Evolutionary conservation across 345 rosid genomes (phyloP), one percentile per base, ranked within the genome.

Genomic region (Sisymbrium irio): DNA sequence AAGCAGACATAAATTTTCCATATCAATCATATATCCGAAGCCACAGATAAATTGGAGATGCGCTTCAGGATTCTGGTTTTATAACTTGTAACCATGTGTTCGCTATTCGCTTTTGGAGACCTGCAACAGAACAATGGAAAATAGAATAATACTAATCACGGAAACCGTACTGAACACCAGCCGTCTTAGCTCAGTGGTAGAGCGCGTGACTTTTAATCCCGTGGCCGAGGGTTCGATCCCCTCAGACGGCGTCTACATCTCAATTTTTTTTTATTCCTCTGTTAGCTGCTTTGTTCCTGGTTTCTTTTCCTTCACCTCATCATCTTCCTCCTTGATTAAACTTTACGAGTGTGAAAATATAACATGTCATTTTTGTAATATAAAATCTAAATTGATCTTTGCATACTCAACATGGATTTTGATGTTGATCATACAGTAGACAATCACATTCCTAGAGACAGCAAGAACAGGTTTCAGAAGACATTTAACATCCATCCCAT

Each of bases 121-220:
- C 6, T 1, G 2, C n/a, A 4, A 40, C 4, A 17, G 6, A 47
- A 25, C 54, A 9, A 19, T 4, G 3, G 1, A 6, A 20, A 47
- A 19, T 19, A 2, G 2, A 46, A 46, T 18, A 18, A 47, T 4
- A 0, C 0, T 7, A 7, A 32, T 3, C 0, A 8, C 9, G 2
- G 5, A 9, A 17, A 4, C 9, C 7, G 5, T 0, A 2, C 0
- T 4, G 7, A 9, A 9, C 42, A 58, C 3, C 41, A 35, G 62
- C 62, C 62, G 62, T 58, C 62, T 58, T 58, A 58, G 62, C 62
- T 58, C 62, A 58, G 62, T 58, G 62, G 62, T 58, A 58, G 62
- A 58, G 62, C 62, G 62, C 44, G 62, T 58, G 62, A 58, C 62
- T 58, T 58, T 58, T 58, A 58, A 58, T 58, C 62, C 62, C 62